A percentile compares a stretch with the other conserved stretches of the same genome.
Conservation (phyloP, 2,329 filamentous ascomycete species). For the Verticillium zaregamsianum region DNA sequence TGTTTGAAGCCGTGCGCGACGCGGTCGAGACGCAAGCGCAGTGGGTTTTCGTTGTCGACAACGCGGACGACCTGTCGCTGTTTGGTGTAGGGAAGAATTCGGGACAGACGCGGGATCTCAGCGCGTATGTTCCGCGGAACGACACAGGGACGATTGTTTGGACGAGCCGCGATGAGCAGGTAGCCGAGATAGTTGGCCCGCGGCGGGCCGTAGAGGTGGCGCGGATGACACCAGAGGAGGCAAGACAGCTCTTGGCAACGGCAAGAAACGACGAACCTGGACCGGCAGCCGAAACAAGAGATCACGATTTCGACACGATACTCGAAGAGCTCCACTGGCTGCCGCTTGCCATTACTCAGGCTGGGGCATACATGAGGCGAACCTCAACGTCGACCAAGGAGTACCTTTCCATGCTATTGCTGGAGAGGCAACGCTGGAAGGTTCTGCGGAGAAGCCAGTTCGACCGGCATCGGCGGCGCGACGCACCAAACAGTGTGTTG, state of each 20-base stretch:
- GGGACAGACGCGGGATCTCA: not conserved
- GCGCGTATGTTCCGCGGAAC: conserved; percentile 19
- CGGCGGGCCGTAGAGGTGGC: conserved; percentile 17
- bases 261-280: not conserved
- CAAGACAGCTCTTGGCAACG: conserved; percentile 9
- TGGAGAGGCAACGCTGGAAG: conserved; percentile 17
- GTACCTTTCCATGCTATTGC: conserved; percentile 20
- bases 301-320: not conserved
- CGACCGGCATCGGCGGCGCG: conserved; percentile 21
- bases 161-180: conserved; percentile 25
- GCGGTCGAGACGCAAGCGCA: conserved; percentile 10
- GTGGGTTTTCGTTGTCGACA: conserved; percentile 29
- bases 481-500: conserved; percentile 26
- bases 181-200: conserved; percentile 19
- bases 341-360: conserved; percentile 27
- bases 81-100: conserved; percentile 16
- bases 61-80: conserved; percentile 24
- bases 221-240: conserved; percentile 17
- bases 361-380: conserved; percentile 23
- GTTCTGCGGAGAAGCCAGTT: conserved; percentile 15
- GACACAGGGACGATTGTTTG: conserved; percentile 22
- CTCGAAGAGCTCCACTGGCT: conserved; percentile 19
- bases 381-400: conserved; percentile 16
- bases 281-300: not conserved
- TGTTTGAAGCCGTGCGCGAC: conserved; percentile 14